Conservation (phyloP, 2,329 filamentous ascomycete species). For the Phialocephala subalpina region DNA sequence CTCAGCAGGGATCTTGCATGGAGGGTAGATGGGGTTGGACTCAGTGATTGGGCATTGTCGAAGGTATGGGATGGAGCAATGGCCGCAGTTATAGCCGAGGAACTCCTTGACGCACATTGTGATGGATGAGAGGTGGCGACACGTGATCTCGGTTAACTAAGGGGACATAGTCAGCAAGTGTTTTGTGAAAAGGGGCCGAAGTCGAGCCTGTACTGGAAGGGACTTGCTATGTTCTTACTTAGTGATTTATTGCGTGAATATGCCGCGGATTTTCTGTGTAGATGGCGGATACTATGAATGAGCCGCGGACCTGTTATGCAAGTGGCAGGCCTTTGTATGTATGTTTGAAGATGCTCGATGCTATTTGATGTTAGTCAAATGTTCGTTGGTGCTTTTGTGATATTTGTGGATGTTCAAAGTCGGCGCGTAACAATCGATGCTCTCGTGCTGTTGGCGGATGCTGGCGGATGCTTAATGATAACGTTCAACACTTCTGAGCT, state of each 20-base stretch:
- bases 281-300: background rate
- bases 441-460: no score
- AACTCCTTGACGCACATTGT: constrained; percentile 57
- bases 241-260: background rate
- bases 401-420: no score
- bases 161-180: no score
- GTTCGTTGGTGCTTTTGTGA: no score
- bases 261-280: background rate
- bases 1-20: constrained; percentile 39
- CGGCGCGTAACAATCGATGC: no score
- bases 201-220: background rate
- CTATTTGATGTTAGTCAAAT: background rate
- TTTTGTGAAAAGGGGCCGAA: no score
- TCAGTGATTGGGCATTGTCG: constrained; percentile 49
- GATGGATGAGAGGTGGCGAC: background rate
- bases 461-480: no score
- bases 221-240: background rate
- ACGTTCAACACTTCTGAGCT: no score
- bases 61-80: constrained; percentile 51
- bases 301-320: background rate
- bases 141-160: no score
- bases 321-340: background rate
- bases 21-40: constrained; percentile 37
- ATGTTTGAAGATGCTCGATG: background rate
- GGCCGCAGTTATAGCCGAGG: constrained; percentile 56